A percentile compares a stretch with the other conserved stretches of the same genome.
Conservation (phyloP, 2,329 filamentous ascomycete species). For the Trichophaea hybrida region DNA sequence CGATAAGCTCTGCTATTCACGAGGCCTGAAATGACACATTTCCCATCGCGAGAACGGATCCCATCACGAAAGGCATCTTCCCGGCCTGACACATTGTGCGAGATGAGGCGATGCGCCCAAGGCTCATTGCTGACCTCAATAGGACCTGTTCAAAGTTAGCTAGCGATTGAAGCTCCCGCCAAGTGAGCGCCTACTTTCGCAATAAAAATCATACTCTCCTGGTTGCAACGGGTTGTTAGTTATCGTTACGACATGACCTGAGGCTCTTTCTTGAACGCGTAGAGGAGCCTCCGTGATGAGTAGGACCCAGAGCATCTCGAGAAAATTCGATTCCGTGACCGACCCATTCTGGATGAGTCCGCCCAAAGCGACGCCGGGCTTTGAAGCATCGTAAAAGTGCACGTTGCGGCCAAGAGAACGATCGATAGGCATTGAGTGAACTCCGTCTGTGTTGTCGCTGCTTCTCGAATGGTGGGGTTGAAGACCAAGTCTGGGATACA, state of each 20-base stretch:
- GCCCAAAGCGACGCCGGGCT: constrained; percentile 11
- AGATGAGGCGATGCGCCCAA: constrained; percentile 12
- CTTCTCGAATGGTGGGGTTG: neutral
- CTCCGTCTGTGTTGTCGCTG: neutral
- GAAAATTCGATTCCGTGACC: constrained; percentile 15
- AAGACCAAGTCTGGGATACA: too few relatives aligned
- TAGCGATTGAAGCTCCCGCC: neutral
- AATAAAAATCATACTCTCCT: constrained; percentile 11
- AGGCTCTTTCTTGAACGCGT: constrained; percentile 13
- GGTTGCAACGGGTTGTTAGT: constrained; percentile 1
- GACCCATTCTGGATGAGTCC: constrained; percentile 14
- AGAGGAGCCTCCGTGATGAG: neutral
- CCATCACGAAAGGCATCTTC: constrained; percentile 11
- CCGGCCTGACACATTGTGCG: constrained; percentile 11
- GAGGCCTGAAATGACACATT: constrained; percentile 8
- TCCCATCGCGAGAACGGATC: constrained; percentile 8
- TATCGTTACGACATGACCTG: constrained; percentile 10
- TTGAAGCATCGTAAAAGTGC: constrained; percentile 14
- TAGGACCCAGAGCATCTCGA: constrained; percentile 12
- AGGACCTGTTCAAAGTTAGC: constrained; percentile 6
- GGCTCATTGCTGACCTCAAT: constrained; percentile 11
- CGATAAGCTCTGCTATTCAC: constrained; percentile 6
- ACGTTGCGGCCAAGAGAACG: constrained; percentile 16
- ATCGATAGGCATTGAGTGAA: constrained; percentile 8
- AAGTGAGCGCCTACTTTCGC: constrained; percentile 2